A percentile compares a stretch with the other conserved stretches of the same genome.
Evolutionary conservation across 2,329 filamentous ascomycete genomes (phyloP).

Genomic region (Penicillium sp.): DNA sequence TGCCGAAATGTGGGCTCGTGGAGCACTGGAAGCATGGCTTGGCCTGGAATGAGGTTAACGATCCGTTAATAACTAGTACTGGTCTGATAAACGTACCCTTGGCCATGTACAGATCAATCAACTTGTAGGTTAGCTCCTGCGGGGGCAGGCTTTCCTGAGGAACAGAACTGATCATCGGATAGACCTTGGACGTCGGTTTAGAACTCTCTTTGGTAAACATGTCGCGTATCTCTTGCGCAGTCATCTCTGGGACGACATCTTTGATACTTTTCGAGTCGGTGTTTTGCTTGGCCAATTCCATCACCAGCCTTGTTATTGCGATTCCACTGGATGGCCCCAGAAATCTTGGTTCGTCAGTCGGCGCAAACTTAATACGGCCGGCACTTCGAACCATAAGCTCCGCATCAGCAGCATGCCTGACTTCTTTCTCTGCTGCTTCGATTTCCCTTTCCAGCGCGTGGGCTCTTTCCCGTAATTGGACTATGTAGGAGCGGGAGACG

Average conservation of each 20-base stretch:
- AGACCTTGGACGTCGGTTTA: slow-evolving; percentile 72
- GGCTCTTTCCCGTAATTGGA: slow-evolving; percentile 84
- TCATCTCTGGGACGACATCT: slow-evolving; percentile 78
- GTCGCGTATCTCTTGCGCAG: slow-evolving; percentile 64
- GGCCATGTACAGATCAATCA: slow-evolving; percentile 80
- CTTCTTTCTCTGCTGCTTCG: slow-evolving; percentile 71
- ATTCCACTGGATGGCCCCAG: slow-evolving; percentile 93
- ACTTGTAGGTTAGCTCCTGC: slow-evolving; percentile 66
- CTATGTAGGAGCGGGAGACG: slow-evolving; percentile 87
- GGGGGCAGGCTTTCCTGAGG: slow-evolving; percentile 73
- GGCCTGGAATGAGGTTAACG: slow-evolving; percentile 52
- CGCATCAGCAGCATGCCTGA: slow-evolving; percentile 64
- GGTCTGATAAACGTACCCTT: slow-evolving; percentile 58
- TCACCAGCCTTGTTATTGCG: slow-evolving; percentile 87
- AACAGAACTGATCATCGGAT: slow-evolving; percentile 82
- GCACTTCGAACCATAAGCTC: slow-evolving; percentile 86
- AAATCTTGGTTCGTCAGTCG: slow-evolving; percentile 84
- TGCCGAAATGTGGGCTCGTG: slow-evolving; percentile 75
- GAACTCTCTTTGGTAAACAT: slow-evolving; percentile 62
- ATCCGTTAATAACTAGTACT: background rate
- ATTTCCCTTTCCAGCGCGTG: slow-evolving; percentile 78
- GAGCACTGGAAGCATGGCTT: slow-evolving; percentile 80
- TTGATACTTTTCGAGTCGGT: slow-evolving; percentile 88
- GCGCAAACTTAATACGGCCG: slow-evolving; percentile 77
- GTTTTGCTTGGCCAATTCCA: slow-evolving; percentile 94